These are phyloP conservation scores for Trichaptum fuscoviolaceum DNA, from an alignment of 768 basidiomycete species.

Conservation along the genomic window DNA sequence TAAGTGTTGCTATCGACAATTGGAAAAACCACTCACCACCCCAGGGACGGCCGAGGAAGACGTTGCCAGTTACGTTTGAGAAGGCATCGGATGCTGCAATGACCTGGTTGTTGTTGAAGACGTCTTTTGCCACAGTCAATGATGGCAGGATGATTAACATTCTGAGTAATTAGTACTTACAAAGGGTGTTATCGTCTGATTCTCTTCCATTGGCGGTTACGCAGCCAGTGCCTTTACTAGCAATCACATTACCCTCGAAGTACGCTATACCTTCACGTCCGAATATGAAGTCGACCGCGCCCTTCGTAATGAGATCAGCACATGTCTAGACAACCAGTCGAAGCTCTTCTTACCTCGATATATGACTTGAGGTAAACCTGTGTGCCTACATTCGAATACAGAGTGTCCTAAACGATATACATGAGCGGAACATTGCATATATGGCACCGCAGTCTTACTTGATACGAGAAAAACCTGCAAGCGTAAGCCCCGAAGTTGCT, in stretches of 20 bases:
- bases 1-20: constrained; percentile 1
- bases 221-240: constrained; percentile 36
- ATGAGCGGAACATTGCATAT: not conserved
- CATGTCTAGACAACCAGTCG: not conserved
- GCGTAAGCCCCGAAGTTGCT: constrained; percentile 23
- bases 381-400: constrained; percentile 40
- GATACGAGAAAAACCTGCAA: constrained; percentile 14
- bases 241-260: constrained; percentile 46
- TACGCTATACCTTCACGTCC: constrained; percentile 38
- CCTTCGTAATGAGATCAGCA: constrained; percentile 22
- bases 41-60: constrained; percentile 47
- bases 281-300: constrained; percentile 48
- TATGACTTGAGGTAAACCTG: constrained; percentile 40
- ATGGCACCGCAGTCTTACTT: constrained; percentile 9
- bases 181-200: constrained; percentile 39
- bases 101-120: constrained; percentile 41
- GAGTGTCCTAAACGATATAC: constrained; percentile 39
- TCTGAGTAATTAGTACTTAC: constrained; percentile 24
- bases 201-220: constrained; percentile 46
- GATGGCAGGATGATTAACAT: not conserved
- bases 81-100: constrained; percentile 35
- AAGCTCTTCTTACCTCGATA: constrained; percentile 33
- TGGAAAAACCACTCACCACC: constrained; percentile 25
- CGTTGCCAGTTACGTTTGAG: constrained; percentile 28
- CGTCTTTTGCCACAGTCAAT: constrained; percentile 24